Conservation (phyloP, 2,329 filamentous ascomycete species). For the Aspergillaceae sp. region DNA sequence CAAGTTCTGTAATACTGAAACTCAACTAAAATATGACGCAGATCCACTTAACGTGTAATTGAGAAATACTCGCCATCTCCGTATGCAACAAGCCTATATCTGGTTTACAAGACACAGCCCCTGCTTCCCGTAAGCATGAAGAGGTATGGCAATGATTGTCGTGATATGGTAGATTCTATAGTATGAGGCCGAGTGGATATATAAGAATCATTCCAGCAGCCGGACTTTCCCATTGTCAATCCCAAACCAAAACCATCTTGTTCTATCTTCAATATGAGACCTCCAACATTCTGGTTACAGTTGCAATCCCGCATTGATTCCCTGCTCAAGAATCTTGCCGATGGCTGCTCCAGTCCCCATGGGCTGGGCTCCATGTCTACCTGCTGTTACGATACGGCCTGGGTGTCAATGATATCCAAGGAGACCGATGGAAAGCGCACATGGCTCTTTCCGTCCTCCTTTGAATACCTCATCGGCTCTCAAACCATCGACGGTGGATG, state of each 20-base stretch:
- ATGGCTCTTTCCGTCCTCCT: conserved; percentile 2
- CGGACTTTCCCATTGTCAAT: neutral
- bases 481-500: conserved; percentile 1
- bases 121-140: neutral
- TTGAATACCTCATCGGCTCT: neutral
- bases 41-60: neutral
- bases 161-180: neutral
- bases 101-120: neutral
- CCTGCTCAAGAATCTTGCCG: neutral
- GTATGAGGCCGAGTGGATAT: neutral
- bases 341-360: neutral
- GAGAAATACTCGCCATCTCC: neutral
- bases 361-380: conserved; percentile 1
- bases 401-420: conserved; percentile 1
- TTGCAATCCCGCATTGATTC: neutral
- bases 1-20: neutral
- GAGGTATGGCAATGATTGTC: neutral
- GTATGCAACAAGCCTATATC: neutral
- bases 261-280: neutral
- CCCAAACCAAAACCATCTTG: neutral
- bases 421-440: neutral
- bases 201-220: neutral
- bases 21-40: neutral
- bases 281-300: neutral
- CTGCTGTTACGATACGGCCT: conserved; percentile 2